Evolutionary conservation across 1,139 yeast species (phyloP), one percentile per base, ranked within the genome.

Genomic region (Saccharomycopsis hybrid): DNA sequence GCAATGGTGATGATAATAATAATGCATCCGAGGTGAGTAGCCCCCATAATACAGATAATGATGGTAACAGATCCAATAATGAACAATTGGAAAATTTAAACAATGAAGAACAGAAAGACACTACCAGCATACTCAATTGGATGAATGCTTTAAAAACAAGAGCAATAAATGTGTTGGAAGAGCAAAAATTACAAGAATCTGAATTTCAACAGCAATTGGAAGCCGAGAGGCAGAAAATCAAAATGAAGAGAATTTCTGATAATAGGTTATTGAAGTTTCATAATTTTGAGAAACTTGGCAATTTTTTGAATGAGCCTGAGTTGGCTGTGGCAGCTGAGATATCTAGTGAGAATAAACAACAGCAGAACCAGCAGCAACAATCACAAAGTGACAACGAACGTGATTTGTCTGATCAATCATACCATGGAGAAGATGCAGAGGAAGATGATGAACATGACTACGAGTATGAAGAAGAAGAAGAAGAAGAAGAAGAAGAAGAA

Each of bases 171-270:
- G 41, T 28, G 25, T 33, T 50, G 13, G 35, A 39, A 25, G 48
- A 43, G 35, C 51, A 47, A 36, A 38, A 44, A 33, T 24, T 27
- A 4, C 18, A 52, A 24, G 53, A 50, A 25, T 13, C 29, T 3
- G 39, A 38, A 9, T 43, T 44, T 5, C 31, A 43, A 8, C 4
- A 9, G 3, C 24, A 47, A n/a, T 18, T 50, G 13, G 50, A 50
- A 18, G 25, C 25, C 25, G 53, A 47, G 38, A 39, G 39, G 28
- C 18, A 39, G 32, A 18, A n/a, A 11, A n/a, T 31, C 4, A 9
- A 27, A 38, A 9, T 43, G 13, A 33, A 32, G 27, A 13, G 35
- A 27, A 28, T n/a, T 25, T 32, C 30, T 5, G 47, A 49, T 31
- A 43, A 46, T 8, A 35, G 47, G 28, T 31, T 45, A 18, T n/a